A percentile compares a stretch with the other conserved stretches of the same genome.
Evolutionary conservation across 1,284 basidiomycete genomes (phyloP).

Genomic region (Leccinum griseonigrum): DNA sequence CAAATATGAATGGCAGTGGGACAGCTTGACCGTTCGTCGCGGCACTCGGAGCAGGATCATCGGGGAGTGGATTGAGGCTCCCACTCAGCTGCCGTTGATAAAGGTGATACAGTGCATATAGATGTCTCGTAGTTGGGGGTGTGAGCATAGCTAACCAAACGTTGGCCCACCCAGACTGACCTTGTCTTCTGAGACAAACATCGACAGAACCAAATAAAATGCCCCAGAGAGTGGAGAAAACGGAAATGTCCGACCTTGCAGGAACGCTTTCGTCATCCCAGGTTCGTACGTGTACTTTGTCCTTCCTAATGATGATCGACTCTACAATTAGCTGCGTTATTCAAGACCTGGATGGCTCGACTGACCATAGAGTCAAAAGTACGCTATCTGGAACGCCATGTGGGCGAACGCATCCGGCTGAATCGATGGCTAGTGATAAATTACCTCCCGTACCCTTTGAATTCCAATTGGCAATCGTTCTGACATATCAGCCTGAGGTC

Average conservation of each 20-base stretch:
- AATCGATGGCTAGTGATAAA: slow-evolving; percentile 91
- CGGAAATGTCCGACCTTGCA: slow-evolving; percentile 82
- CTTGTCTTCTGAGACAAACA: slow-evolving; percentile 88
- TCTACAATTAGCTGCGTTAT: neutral
- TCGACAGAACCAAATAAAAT: slow-evolving; percentile 40
- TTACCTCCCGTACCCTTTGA: slow-evolving; percentile 77
- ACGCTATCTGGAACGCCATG: slow-evolving; percentile 97
- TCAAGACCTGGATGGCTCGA: slow-evolving; percentile 2
- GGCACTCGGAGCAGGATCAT: slow-evolving; percentile 39
- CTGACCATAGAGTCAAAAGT: slow-evolving; percentile 88
- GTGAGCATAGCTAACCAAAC: slow-evolving; percentile 5
- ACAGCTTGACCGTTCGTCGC: slow-evolving; percentile 24
- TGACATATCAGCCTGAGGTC: slow-evolving; percentile 87
- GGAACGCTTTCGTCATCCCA: slow-evolving; percentile 95
- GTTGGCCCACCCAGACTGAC: slow-evolving; percentile 35
- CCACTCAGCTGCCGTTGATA: slow-evolving; percentile 68
- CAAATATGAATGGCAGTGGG: slow-evolving; percentile 78
- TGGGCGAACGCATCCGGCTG: slow-evolving; percentile 92
- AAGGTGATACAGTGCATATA: slow-evolving; percentile 64
- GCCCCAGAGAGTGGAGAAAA: neutral
- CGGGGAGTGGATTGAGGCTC: slow-evolving; percentile 41
- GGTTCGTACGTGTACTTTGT: slow-evolving; percentile 97
- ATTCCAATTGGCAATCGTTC: slow-evolving; percentile 93
- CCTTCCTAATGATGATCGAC: slow-evolving; percentile 47
- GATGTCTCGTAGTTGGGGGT: slow-evolving; percentile 46